Percentiles rank a stretch among this genome's conserved stretches.
Evolutionary conservation across 192 early-diverging fungal genomes (phyloP).

Genomic region (Oehlia diaphana): DNA sequence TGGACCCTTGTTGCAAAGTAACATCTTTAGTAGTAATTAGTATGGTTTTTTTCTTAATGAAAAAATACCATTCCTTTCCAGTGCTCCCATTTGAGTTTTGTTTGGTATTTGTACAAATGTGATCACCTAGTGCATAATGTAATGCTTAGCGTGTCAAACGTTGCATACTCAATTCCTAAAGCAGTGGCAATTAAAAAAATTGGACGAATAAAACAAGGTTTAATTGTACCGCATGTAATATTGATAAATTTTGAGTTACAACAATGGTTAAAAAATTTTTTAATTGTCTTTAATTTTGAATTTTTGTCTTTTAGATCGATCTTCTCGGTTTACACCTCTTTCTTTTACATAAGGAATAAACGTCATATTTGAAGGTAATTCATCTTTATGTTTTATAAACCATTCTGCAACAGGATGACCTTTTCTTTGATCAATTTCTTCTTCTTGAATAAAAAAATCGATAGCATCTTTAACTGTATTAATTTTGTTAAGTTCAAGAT

Average conservation of each 20-base stretch:
- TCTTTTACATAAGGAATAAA: constrained; percentile 46
- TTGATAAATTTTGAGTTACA: background rate
- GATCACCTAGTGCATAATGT: background rate
- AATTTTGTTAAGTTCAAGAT: constrained; percentile 41
- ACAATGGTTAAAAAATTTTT: no score
- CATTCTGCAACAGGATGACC: constrained; percentile 46
- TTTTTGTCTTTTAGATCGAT: constrained; percentile 22
- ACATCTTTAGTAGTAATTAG: no score
- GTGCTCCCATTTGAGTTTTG: background rate
- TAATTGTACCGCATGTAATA: no score
- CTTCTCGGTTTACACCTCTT: constrained; percentile 36
- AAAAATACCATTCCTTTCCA: background rate
- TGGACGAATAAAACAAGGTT: background rate
- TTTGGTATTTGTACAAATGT: background rate
- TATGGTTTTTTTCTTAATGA: background rate
- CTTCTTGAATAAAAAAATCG: constrained; percentile 32
- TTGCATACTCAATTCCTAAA: background rate
- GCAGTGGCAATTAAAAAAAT: background rate
- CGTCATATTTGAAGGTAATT: constrained; percentile 40
- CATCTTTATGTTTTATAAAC: constrained; percentile 39
- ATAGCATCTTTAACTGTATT: constrained; percentile 37
- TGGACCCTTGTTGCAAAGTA: background rate
- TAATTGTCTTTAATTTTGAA: background rate
- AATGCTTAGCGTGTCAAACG: background rate
- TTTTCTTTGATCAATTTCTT: constrained; percentile 17